phyloP scores from a whole-genome alignment of 192 early-diverging fungal species.

The Coemansia biformis region DNA sequence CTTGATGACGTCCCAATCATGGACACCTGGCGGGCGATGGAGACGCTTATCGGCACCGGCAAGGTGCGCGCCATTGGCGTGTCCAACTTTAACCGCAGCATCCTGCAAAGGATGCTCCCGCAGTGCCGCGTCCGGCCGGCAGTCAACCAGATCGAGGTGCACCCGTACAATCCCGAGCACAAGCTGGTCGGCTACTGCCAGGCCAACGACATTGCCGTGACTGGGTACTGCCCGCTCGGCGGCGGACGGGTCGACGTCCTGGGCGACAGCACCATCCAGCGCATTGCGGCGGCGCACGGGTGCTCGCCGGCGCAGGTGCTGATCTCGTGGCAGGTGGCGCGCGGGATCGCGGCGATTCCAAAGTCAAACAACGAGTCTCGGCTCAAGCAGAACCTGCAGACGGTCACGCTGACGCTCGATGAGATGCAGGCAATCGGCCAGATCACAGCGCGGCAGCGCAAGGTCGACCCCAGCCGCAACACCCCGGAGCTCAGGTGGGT shows the following conservation, averaged over 20 bases:
- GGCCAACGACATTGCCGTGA: slow-evolving; percentile 63
- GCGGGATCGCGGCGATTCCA: slow-evolving; percentile 74
- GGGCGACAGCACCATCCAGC: slow-evolving; percentile 51
- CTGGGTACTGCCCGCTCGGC: slow-evolving; percentile 84
- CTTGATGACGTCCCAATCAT: slow-evolving; percentile 55
- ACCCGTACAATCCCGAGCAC: slow-evolving; percentile 59
- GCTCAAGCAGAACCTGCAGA: slow-evolving; percentile 53
- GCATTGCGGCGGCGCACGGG: slow-evolving; percentile 65
- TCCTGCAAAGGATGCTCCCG: slow-evolving; percentile 63
- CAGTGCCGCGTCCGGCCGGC: slow-evolving; percentile 67
- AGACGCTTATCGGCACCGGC: slow-evolving; percentile 63
- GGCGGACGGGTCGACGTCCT: slow-evolving; percentile 30
- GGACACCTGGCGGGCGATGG: slow-evolving; percentile 80
- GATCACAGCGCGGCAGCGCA: slow-evolving; percentile 31
- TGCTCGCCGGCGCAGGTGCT: slow-evolving; percentile 67
- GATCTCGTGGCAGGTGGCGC: slow-evolving; percentile 68
- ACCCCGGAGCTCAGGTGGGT: slow-evolving; percentile 39
- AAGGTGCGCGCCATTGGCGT: slow-evolving; percentile 80
- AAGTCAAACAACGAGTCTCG: slow-evolving; percentile 66
- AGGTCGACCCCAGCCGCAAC: slow-evolving; percentile 26
- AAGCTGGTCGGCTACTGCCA: slow-evolving; percentile 71
- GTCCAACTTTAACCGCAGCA: slow-evolving; percentile 65
- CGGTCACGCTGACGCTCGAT: slow-evolving; percentile 22
- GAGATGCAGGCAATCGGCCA: slow-evolving; percentile 30
- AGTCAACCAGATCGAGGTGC: slow-evolving; percentile 82